Evolutionary conservation across 2,329 filamentous ascomycete genomes (phyloP).

Genomic region (Orbilia brochopaga): DNA sequence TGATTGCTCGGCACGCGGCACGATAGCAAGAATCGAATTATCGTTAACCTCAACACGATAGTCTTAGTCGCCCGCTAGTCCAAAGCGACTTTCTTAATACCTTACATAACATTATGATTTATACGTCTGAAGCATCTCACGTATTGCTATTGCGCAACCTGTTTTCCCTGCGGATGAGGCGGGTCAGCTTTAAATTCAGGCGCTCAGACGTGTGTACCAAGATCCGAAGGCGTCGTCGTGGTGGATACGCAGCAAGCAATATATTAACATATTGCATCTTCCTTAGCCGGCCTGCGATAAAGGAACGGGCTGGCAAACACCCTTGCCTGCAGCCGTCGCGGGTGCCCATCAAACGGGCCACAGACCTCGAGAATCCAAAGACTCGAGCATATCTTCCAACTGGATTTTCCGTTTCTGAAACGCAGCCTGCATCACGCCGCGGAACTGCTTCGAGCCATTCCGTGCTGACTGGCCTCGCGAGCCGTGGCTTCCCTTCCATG

Average conservation of each 20-base stretch:
- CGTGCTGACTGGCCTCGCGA: constrained; percentile 11
- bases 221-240: constrained; percentile 47
- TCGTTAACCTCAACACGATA: no score
- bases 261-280: not conserved
- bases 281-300: constrained; percentile 30
- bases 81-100: not conserved
- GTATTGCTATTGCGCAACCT: constrained; percentile 50
- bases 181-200: constrained; percentile 37
- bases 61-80: no score
- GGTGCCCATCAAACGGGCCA: constrained; percentile 48
- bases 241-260: not conserved
- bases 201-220: constrained; percentile 48
- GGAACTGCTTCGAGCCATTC: constrained; percentile 44
- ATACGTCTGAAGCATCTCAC: not conserved
- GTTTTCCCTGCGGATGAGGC: constrained; percentile 42
- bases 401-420: constrained; percentile 36
- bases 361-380: constrained; percentile 29
- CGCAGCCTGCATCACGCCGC: constrained; percentile 48
- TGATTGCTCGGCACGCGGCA: not conserved
- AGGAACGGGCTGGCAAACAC: constrained; percentile 15
- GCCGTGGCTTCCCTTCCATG: not conserved
- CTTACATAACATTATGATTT: not conserved
- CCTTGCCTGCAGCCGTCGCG: constrained; percentile 30
- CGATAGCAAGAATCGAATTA: not conserved
- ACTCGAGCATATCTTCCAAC: constrained; percentile 15